phyloP scores from a whole-genome alignment of 768 basidiomycete genomes.

The Termitomyces sp. region DNA sequence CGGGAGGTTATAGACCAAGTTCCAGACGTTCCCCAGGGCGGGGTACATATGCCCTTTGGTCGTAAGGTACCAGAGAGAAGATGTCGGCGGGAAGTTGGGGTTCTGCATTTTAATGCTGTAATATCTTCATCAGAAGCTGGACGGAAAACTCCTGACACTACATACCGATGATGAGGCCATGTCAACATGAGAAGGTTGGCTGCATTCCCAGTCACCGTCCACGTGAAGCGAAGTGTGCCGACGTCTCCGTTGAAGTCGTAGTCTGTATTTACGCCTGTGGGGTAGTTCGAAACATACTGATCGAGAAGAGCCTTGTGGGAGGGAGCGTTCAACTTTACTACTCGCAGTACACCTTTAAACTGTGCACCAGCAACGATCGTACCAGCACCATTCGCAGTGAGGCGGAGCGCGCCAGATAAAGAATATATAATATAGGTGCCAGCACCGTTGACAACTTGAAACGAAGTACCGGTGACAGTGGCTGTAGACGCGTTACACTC shows the following conservation, averaged over 20 bases:
- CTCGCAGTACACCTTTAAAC: slow-evolving; percentile 25
- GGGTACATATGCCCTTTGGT: slow-evolving; percentile 30
- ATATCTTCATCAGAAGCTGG: not conserved
- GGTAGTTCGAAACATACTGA: slow-evolving; percentile 22
- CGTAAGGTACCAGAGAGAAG: slow-evolving; percentile 24
- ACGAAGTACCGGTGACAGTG: slow-evolving; percentile 20
- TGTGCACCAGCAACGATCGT: slow-evolving; percentile 16
- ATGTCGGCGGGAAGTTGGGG: slow-evolving; percentile 21
- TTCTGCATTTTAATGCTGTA: slow-evolving; percentile 16
- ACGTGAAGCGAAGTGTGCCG: slow-evolving; percentile 25
- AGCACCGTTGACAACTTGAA: slow-evolving; percentile 21
- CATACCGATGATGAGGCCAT: slow-evolving; percentile 28
- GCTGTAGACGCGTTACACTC: slow-evolving; percentile 12
- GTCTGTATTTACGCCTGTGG: slow-evolving; percentile 23
- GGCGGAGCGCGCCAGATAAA: slow-evolving; percentile 20
- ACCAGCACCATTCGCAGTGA: slow-evolving; percentile 20
- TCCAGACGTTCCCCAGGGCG: slow-evolving; percentile 25
- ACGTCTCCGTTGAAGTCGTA: slow-evolving; percentile 24
- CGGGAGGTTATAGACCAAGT: slow-evolving; percentile 22
- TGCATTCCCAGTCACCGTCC: slow-evolving; percentile 23
- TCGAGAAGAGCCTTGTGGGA: slow-evolving; percentile 23
- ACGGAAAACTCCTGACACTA: not conserved
- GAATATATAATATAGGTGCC: slow-evolving; percentile 28
- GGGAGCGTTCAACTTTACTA: slow-evolving; percentile 22
- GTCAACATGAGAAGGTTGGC: slow-evolving; percentile 24